These are phyloP conservation scores for Trichopus zeylanicus DNA, from an alignment of 116 monocot genomes.

Conservation along the genomic window DNA sequence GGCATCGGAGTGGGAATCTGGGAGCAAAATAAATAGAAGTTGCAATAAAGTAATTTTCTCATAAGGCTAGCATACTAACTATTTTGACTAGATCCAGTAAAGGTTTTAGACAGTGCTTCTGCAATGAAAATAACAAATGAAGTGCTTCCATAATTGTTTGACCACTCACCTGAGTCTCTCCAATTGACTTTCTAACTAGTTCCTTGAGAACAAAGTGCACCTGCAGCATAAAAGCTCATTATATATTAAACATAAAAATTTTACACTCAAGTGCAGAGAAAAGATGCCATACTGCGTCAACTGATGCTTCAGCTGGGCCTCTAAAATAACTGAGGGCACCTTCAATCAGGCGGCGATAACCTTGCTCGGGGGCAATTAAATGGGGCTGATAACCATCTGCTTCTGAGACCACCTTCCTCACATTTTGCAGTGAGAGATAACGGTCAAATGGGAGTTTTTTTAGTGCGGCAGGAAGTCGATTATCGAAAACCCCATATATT, in stretches of 20 bases:
- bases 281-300: conserved; percentile 55
- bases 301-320: conserved; percentile 72
- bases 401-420: conserved; percentile 62
- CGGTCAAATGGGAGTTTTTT: conserved; percentile 75
- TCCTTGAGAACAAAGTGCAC: conserved; percentile 73
- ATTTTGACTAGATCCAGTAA: too few relatives aligned
- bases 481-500: conserved; percentile 76
- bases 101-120: too few relatives aligned
- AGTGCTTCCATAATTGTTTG: neutral
- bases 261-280: neutral
- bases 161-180: conserved; percentile 57
- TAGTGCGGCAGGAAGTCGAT: conserved; percentile 62
- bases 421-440: conserved; percentile 61
- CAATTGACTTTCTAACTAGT: conserved; percentile 65
- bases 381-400: conserved; percentile 98
- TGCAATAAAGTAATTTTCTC: too few relatives aligned
- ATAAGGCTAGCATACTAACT: too few relatives aligned
- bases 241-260: neutral
- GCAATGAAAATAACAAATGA: neutral
- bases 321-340: conserved; percentile 61
- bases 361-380: conserved; percentile 94
- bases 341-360: conserved; percentile 68
- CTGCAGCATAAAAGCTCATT: conserved; percentile 32
- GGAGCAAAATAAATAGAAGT: too few relatives aligned
- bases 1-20: too few relatives aligned